These are phyloP conservation scores for Fusarium temperatum DNA, from an alignment of 2,329 filamentous ascomycete species.

Conservation along the genomic window DNA sequence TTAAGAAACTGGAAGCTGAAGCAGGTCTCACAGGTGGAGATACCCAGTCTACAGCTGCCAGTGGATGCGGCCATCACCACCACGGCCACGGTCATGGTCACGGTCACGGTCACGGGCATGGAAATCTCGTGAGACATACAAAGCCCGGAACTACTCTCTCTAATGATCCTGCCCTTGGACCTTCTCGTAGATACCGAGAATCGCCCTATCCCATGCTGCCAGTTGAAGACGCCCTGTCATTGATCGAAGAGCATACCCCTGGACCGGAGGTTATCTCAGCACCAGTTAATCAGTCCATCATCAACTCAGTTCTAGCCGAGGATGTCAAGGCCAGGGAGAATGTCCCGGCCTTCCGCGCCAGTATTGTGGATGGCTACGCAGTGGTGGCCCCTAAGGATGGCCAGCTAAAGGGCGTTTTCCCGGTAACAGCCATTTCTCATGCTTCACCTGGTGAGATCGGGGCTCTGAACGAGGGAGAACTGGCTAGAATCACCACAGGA, in stretches of 20 bases:
- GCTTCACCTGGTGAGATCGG: constrained; percentile 76
- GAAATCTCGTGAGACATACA: constrained; percentile 77
- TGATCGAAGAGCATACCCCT: constrained; percentile 80
- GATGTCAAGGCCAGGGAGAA: constrained; percentile 82
- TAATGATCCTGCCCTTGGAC: constrained; percentile 68
- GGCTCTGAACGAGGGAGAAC: constrained; percentile 74
- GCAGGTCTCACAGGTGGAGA: constrained; percentile 67
- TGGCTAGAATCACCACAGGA: constrained; percentile 93
- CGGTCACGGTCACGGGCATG: constrained; percentile 67
- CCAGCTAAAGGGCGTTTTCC: constrained; percentile 80
- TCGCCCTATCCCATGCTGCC: constrained; percentile 94
- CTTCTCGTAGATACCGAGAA: constrained; percentile 77
- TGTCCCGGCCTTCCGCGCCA: constrained; percentile 93
- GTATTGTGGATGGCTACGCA: constrained; percentile 97
- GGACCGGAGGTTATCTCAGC: constrained; percentile 63
- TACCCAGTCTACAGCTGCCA: constrained; percentile 44
- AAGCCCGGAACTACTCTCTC: constrained; percentile 66
- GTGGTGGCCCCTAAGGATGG: constrained; percentile 72
- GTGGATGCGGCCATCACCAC: constrained; percentile 62
- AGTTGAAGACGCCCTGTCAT: constrained; percentile 79
- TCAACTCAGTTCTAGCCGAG: constrained; percentile 83
- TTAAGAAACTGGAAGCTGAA: constrained; percentile 84
- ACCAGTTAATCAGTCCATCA: constrained; percentile 71
- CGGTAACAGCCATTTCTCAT: constrained; percentile 87
- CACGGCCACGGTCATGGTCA: constrained; percentile 59